Base-by-base conservation (phyloP, 306 rosid genomes). In the Pachyrhizus erosus region DNA sequence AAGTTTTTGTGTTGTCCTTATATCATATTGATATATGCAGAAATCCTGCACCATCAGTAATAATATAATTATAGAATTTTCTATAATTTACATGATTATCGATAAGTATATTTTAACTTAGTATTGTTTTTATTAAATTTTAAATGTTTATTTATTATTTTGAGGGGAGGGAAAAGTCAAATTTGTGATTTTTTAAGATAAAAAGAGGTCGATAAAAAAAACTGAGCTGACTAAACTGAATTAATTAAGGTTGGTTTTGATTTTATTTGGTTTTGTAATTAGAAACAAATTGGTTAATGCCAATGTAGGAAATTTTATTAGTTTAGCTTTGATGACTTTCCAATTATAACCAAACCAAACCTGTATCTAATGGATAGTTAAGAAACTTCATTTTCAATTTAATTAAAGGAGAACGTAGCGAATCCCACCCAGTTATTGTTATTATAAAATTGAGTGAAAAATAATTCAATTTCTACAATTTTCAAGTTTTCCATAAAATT, bases 1-100 rank as follows among this genome's bases (percentile, higher is more conserved):
- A 51, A 65, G 20, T 75, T 42, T 52, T 34, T 20, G 15, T 26
- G 48, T 40, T 82, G 81, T 75, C 60, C 51, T 66, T 66, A 76
- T 52, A 33, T 77, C 57, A 79, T 21, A 49, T 34, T 20, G 26
- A 66, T n/a, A 49, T 15, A 79, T 34, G 46, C 6, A 6, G 60
- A 17, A 80, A 54, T 55, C 39, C 15, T 58, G 80, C 72, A 76
- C 55, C 21, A 37, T 37, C 23, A 39, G 18, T n/a, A 10, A 9
- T 31, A 66, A 67, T 20, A 9, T 67, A 67, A 20, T 67, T 64
- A 29, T 62, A 60, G 1, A 1, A 27, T 68, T 20, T 40, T 40
- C 49, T 4, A 20, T 20, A 21, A 67, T 39, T 37, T 37, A 67
- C 29, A 37, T 67, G 73, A 37, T 67, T 33, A 37, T 34, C 4